Evolutionary conservation across 1,284 basidiomycete genomes (phyloP), one percentile per base, ranked within the genome.

Genomic region (Tetrapyrgos nigripes): DNA sequence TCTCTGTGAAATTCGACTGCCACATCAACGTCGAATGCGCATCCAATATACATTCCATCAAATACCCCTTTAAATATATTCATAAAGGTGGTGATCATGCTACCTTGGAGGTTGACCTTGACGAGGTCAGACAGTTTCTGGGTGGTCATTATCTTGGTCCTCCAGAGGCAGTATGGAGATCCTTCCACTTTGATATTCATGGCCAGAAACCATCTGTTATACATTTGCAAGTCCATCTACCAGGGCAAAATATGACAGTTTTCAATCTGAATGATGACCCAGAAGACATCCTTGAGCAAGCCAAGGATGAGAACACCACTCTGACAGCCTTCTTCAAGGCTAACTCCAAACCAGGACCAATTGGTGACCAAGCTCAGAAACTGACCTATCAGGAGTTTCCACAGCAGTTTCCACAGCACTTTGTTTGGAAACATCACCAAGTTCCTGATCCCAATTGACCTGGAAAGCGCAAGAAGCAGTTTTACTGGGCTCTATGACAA

Each of bases 1-100:
- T 79, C 1, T 59, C 57, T 8, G 56, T 58, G 0, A 64, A 65
- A 19, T 81, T 72, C 53, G 35, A 62, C 35, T 63, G 62, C 49
- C 61, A 64, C 21, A 67, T 70, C 53, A 71, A 70, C 53, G 60
- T 70, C 0, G 77, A 82, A 55, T 72, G 74, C 49, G 69, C 66
- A 1, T 59, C 68, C 3, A 69, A 67, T 0, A 58, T 81, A 19
- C 59, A 54, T 1, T 68, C 75, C 0, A 54, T 79, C 60, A 81
- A 83, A 60, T 83, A 83, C 59, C 57, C 76, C 4, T 73, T 75
- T 68, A 83, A 83, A 59, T 83, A 83, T 61, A 71, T 81, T 37
- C 71, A 78, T 58, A 84, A 84, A 61, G 82, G 83, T 0, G 54
- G 62, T 23, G 80, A 83, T 64, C 65, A 69, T 1, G 70, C 70